Conservation (phyloP, 208 protist species). For the Plasmodiophora brassicae region DNA sequence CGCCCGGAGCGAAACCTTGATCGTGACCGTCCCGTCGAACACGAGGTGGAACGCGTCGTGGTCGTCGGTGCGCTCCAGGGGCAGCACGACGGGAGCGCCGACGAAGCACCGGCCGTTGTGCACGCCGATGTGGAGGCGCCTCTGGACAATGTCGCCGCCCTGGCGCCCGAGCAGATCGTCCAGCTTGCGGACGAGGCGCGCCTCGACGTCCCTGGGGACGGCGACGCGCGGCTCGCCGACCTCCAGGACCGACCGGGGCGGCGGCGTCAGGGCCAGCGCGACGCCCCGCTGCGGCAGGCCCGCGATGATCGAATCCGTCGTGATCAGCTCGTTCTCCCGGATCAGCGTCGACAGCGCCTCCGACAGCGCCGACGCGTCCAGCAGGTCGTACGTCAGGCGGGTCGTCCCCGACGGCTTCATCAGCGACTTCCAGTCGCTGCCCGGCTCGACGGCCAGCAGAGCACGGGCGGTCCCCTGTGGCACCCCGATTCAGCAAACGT, state of each 20-base stretch:
- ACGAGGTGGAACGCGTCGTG: background rate
- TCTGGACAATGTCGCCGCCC: background rate
- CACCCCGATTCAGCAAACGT: too few species aligned
- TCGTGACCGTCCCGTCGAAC: background rate
- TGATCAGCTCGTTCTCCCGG: conserved; percentile 7
- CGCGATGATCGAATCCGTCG: background rate
- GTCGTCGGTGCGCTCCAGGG: background rate
- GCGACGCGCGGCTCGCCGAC: background rate
- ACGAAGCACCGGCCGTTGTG: conserved; percentile 13
- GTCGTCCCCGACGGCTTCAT: background rate
- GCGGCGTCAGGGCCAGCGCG: background rate
- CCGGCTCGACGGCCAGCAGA: background rate
- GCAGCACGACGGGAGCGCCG: background rate
- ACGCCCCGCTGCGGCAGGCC: background rate
- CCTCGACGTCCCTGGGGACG: background rate
- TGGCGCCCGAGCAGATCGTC: background rate
- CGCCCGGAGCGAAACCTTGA: too few species aligned
- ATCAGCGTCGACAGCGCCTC: background rate
- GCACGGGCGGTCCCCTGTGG: background rate
- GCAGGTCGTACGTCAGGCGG: background rate
- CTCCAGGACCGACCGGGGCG: background rate
- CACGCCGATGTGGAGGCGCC: background rate
- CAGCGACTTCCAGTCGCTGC: background rate
- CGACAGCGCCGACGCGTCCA: background rate
- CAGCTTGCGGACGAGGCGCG: background rate